Conservation (phyloP, 768 basidiomycete species). For the Crucibulum laeve region DNA sequence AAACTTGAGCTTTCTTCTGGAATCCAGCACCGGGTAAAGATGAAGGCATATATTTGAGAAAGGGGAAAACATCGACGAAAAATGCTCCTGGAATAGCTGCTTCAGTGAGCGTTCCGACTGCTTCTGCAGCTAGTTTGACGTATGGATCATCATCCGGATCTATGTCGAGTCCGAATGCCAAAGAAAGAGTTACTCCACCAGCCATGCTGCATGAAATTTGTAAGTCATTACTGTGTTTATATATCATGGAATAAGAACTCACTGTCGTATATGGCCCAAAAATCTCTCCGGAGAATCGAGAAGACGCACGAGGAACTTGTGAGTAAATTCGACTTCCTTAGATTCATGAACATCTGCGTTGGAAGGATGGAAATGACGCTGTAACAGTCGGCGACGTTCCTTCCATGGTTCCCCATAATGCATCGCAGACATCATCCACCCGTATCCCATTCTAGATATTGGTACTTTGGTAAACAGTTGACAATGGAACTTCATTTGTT, state of each 20-base stretch:
- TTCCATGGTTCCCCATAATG: not conserved
- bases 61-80: constrained; percentile 31
- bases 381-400: not conserved
- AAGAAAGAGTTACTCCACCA: constrained; percentile 11
- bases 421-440: not conserved
- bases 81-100: constrained; percentile 30
- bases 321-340: not conserved
- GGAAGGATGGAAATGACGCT: not conserved
- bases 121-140: constrained; percentile 27
- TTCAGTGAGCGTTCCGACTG: constrained; percentile 19
- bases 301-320: constrained; percentile 3
- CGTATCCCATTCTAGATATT: not conserved
- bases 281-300: constrained; percentile 6
- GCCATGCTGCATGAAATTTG: not conserved
- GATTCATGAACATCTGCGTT: not conserved
- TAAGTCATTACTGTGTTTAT: not conserved
- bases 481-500: not conserved
- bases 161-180: constrained; percentile 38
- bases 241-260: not conserved
- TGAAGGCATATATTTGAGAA: constrained; percentile 34
- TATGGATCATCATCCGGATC: constrained; percentile 31
- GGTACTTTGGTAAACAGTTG: not conserved
- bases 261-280: constrained; percentile 5
- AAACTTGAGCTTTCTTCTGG: constrained; percentile 38
- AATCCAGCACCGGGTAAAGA: constrained; percentile 58